Evolutionary conservation across 1,139 yeast genomes (phyloP), one percentile per base, ranked within the genome.

Genomic region (Saccharomyces hybrid): DNA sequence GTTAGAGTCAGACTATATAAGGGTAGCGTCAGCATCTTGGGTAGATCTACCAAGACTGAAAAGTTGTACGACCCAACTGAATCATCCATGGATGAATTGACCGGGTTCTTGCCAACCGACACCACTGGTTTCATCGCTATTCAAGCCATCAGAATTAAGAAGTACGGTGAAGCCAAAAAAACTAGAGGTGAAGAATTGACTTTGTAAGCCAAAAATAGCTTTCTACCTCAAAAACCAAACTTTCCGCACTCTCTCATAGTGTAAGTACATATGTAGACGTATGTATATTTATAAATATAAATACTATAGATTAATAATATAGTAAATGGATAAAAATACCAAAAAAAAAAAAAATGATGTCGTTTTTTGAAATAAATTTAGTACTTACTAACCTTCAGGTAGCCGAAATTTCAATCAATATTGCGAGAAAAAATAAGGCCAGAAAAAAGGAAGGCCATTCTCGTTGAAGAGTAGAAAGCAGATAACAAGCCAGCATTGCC

Each of bases 11-110:
- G 91, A 72, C 84, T 88, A 63, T 93, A 93, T 84, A 93, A 93
- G 82, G 99, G 99, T 64, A 77, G 83, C 58, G 76, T 90, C 65
- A 76, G 78, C 55, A 82, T 93, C 62, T 81, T 91, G 71, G 99
- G 99, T 71, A 89, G 99, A 81, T 90, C 86, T 60, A 89, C 97
- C 28, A 86, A 85, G 61, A 89, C 98, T 59, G 98, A 91, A 77
- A 91, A 90, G 78, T 82, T 93, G 67, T 93, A 93, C 74, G 98
- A 93, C 73, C 97, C 96, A 63, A 89, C 96, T 58, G 97, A 91
- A 74, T 90, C 98, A 26, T 91, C 98, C 19, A 93, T 93, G 99
- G 99, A 93, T 75, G 98, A 93, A 77, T 84, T 93, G 70, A 91
- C 98, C 57, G 99, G 97, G 57, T 93, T 93, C 80, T 86, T 89